Conservation (phyloP, 495 filamentous ascomycete species). For the Penicillium tannophilum region DNA sequence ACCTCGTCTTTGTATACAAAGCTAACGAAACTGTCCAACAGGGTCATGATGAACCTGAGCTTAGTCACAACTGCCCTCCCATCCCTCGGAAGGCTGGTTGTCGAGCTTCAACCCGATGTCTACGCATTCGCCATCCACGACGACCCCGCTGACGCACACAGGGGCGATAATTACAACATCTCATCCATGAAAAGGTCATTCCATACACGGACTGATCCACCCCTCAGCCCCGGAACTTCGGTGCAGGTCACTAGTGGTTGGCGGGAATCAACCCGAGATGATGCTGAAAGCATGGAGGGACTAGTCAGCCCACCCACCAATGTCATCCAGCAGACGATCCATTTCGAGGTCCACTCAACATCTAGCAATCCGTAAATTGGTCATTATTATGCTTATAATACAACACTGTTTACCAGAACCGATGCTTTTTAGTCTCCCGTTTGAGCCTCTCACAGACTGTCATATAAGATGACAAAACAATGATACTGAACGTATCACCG, state of each 20-base stretch:
- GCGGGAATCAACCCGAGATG: constrained; percentile 21
- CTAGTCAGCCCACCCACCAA: constrained; percentile 25
- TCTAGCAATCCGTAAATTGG: background rate
- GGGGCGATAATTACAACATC: constrained; percentile 20
- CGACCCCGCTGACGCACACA: constrained; percentile 11
- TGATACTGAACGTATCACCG: background rate
- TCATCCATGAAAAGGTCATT: constrained; percentile 19
- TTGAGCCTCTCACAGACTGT: background rate
- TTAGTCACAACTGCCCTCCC: constrained; percentile 33
- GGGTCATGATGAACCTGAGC: constrained; percentile 32
- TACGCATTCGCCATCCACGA: constrained; percentile 32
- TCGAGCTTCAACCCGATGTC: constrained; percentile 31
- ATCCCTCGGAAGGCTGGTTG: constrained; percentile 32
- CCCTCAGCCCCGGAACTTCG: constrained; percentile 7
- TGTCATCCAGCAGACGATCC: constrained; percentile 27
- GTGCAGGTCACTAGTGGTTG: constrained; percentile 21
- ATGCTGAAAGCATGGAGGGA: constrained; percentile 26
- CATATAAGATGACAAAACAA: background rate
- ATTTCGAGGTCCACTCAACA: constrained; percentile 25
- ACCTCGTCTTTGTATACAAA: background rate
- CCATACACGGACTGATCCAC: background rate
- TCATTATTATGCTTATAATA: background rate
- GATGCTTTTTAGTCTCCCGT: background rate
- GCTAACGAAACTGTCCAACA: constrained; percentile 11
- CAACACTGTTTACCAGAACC: background rate